Percentiles rank a stretch among this genome's conserved stretches.
Evolutionary conservation across 805 yeast species (phyloP).

Genomic region (Geotrichum ghanense): DNA sequence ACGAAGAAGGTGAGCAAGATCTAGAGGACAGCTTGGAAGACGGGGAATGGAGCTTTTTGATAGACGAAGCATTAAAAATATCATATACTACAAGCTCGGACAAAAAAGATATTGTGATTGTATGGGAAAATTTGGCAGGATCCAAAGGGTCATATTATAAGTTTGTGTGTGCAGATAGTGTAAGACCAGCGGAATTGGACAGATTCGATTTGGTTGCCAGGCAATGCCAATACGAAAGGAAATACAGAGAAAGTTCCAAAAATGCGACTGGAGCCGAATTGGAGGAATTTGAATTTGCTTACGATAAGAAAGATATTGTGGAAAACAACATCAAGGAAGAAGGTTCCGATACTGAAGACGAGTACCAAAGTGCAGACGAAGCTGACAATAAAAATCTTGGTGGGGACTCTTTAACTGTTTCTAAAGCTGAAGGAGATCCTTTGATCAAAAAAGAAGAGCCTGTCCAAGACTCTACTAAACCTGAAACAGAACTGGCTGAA

Average conservation of each 20-base stretch:
- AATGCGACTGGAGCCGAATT: constrained; percentile 38
- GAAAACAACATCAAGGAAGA: background rate
- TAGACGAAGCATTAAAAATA: constrained; percentile 50
- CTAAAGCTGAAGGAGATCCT: background rate
- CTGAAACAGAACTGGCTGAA: background rate
- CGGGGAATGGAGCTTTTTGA: constrained; percentile 64
- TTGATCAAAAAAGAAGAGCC: background rate
- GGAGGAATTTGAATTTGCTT: constrained; percentile 42
- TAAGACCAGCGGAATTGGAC: constrained; percentile 36
- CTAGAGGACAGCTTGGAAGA: constrained; percentile 29
- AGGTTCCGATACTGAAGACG: background rate
- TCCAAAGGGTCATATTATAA: constrained; percentile 79
- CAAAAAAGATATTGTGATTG: constrained; percentile 46
- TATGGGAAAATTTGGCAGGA: constrained; percentile 80
- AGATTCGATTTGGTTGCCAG: constrained; percentile 51
- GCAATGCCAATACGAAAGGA: constrained; percentile 66
- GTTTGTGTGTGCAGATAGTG: constrained; percentile 55
- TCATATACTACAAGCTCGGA: constrained; percentile 40
- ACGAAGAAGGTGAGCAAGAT: constrained; percentile 53
- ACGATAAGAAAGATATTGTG: background rate
- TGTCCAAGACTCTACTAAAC: background rate
- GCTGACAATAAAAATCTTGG: background rate
- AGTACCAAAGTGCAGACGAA: background rate
- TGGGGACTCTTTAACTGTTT: background rate
- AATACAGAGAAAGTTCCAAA: constrained; percentile 40